These are phyloP conservation scores for Rhododendron simsii DNA, from an alignment of 148 eudicot species.

Conservation along the genomic window DNA sequence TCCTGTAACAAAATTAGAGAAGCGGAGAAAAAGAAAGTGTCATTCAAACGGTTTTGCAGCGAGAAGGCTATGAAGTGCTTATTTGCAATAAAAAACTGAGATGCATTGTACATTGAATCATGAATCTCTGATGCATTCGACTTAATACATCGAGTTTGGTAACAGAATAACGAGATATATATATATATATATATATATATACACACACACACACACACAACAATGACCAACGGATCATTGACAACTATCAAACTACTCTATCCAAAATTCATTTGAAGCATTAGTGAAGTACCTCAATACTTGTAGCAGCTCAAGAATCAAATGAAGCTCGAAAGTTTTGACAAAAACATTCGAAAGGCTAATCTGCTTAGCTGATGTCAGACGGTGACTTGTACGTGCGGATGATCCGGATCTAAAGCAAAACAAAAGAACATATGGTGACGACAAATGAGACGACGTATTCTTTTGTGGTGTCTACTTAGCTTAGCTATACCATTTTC, in stretches of 20 bases:
- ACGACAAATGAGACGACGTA: neutral
- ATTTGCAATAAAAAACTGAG: neutral
- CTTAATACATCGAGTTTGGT: neutral
- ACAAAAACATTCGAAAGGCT: neutral
- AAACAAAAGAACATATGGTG: neutral
- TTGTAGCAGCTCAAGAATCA: constrained; percentile 9
- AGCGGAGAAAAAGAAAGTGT: neutral
- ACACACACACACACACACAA: no score
- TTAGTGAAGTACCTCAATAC: neutral
- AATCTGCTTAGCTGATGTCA: constrained; percentile 2
- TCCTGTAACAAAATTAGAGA: neutral
- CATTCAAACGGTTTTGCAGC: neutral
- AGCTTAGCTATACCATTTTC: neutral
- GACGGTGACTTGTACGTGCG: constrained; percentile 23
- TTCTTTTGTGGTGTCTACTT: neutral
- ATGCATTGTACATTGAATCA: neutral
- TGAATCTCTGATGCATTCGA: neutral
- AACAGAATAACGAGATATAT: neutral
- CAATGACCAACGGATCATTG: neutral
- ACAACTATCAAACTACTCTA: neutral
- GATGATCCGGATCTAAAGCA: constrained; percentile 29
- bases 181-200: no score
- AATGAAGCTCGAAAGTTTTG: constrained; percentile 1
- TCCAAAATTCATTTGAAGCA: neutral
- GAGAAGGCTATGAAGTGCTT: neutral